Evolutionary conservation across 1,139 yeast species (phyloP).

Genomic region (Pichia cactophila): DNA sequence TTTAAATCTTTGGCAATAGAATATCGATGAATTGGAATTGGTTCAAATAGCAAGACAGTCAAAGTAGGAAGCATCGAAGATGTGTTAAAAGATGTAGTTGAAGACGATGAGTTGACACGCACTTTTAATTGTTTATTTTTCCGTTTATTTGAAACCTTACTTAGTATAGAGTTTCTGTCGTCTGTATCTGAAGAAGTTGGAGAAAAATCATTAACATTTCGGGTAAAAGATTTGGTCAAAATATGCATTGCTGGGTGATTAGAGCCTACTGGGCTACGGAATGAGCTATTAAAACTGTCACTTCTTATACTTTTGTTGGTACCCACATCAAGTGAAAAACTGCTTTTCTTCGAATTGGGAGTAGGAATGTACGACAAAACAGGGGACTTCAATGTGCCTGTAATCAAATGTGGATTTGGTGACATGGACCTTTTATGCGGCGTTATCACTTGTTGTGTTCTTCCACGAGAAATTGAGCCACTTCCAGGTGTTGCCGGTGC

Average conservation of each 20-base stretch:
- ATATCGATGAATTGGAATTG: conserved; percentile 75
- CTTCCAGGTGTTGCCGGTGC: conserved; percentile 15
- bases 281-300: background rate
- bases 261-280: background rate
- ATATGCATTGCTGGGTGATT: conserved; percentile 20
- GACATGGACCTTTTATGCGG: conserved; percentile 9
- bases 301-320: background rate
- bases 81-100: conserved; percentile 1
- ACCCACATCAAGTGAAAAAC: background rate
- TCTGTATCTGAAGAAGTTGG: conserved; percentile 69
- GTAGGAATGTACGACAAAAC: conserved; percentile 9
- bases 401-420: conserved; percentile 10
- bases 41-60: conserved; percentile 71
- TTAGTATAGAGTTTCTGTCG: conserved; percentile 44
- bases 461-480: conserved; percentile 8
- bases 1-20: conserved; percentile 60
- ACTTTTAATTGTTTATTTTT: background rate
- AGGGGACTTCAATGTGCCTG: conserved; percentile 7
- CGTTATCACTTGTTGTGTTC: conserved; percentile 6
- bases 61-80: conserved; percentile 6
- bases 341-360: conserved; percentile 4
- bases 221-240: conserved; percentile 24
- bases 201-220: conserved; percentile 40
- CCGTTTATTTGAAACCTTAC: conserved; percentile 39
- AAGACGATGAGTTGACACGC: conserved; percentile 17